Evolutionary conservation across 768 basidiomycete species (phyloP), one percentile per base, ranked within the genome.

Genomic region (Solioccasus polychromus): DNA sequence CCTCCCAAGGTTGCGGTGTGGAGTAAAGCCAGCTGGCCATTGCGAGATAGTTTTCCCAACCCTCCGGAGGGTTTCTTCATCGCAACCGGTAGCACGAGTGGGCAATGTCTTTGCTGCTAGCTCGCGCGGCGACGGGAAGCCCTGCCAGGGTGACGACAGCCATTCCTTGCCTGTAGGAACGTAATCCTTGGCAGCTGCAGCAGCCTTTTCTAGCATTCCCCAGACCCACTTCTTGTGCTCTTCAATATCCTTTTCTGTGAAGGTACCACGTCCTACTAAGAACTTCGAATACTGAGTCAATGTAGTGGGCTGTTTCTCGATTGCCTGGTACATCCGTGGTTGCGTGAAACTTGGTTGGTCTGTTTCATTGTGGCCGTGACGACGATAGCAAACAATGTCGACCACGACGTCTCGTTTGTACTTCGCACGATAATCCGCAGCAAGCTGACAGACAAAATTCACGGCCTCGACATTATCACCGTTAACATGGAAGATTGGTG

Each of bases 201-300:
- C 83, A 8, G 96, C 92, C 68, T 86, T 94, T 70, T 99, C 96
- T 46, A 99, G 76, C 90, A 94, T 95, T 26, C 92, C 92, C 93
- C 92, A 96, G 3, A 99, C 96, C 96, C 96, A 99, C 58, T 87
- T 89, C 77, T 92, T 92, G 76, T 98, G 96, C 62, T 97, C 94
- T 63, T 95, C 93, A 42, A 97, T 91, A 60, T 98, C 94, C 69
- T 87, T 84, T 67, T 92, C 87, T 25, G 92, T 94, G 67, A 99
- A 99, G 1, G 94, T 92, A 22, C 87, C 86, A 45, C 96, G 90
- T 42, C 83, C 84, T 58, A 90, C 79, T 39, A 99, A 74, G 72
- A 88, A 87, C 62, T 94, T 90, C 51, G 89, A 81, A 73, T 99
- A 99, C 64, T 92, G 80, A 7, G 90, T 87, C 42, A 98, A 77